Percentiles rank a stretch among this genome's conserved stretches.
These are phyloP conservation scores for Aureobasidium pullulans DNA, from an alignment of 2,329 filamentous ascomycete genomes.

Conservation along the genomic window DNA sequence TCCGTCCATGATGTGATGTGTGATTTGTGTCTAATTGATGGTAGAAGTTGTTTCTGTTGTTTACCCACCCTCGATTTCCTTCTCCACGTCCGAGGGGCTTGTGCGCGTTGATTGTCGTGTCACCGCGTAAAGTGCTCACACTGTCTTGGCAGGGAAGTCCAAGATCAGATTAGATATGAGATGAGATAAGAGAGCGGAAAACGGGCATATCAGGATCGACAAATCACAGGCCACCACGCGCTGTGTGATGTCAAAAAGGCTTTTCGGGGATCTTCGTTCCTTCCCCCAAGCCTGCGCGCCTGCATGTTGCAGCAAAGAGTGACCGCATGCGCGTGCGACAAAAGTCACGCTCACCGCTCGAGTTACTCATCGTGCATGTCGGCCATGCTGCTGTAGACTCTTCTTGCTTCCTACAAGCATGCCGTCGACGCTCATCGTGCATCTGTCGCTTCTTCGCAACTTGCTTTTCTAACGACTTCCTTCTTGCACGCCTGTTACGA, in stretches of 20 bases:
- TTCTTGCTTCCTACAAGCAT: too few species aligned
- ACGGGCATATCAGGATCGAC: slow-evolving; percentile 1
- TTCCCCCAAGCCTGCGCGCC: neutral
- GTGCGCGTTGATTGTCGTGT: neutral
- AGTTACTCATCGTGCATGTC: too few species aligned
- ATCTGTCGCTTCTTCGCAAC: neutral
- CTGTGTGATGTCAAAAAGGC: neutral
- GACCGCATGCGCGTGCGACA: slow-evolving; percentile 4
- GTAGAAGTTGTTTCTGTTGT: neutral
- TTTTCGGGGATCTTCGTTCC: neutral
- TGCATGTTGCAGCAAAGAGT: neutral
- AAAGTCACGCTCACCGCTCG: slow-evolving; percentile 7
- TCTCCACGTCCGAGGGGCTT: neutral
- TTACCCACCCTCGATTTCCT: neutral
- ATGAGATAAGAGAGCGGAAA: neutral
- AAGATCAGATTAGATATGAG: neutral
- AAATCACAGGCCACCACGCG: slow-evolving; percentile 9
- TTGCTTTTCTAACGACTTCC: neutral
- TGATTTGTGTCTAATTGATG: neutral
- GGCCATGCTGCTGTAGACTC: too few species aligned
- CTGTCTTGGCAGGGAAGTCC: neutral
- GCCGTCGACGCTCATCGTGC: too few species aligned
- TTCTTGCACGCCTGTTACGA: neutral
- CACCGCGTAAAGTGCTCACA: slow-evolving; percentile 1
- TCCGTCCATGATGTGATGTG: slow-evolving; percentile 53